Percentiles rank a stretch among this genome's conserved stretches.
phyloP scores from a whole-genome alignment of 208 protist species.

The Trypanosoma boissoni region DNA sequence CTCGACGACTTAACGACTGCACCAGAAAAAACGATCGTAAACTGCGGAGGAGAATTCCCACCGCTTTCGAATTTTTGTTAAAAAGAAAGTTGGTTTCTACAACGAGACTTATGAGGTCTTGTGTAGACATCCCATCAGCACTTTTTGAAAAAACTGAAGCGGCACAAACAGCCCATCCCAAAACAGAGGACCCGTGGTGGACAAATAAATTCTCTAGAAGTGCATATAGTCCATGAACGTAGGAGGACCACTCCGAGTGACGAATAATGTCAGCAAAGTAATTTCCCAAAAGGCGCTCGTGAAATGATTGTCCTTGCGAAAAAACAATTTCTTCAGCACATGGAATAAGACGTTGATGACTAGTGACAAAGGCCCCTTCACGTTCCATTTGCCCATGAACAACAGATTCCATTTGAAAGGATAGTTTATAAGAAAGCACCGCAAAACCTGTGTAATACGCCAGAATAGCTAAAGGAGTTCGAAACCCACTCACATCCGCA shows the following conservation, averaged over 20 bases:
- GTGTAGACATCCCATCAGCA: constrained; percentile 3
- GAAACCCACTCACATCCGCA: constrained; percentile 23
- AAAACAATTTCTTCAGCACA: constrained; percentile 66
- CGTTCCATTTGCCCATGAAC: constrained; percentile 38
- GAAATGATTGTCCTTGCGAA: constrained; percentile 35
- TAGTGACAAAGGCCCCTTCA: constrained; percentile 42
- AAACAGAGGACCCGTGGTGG: constrained; percentile 54
- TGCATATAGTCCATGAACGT: constrained; percentile 46
- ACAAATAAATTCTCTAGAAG: constrained; percentile 49
- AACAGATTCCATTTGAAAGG: constrained; percentile 50
- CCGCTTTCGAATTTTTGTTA: constrained; percentile 38
- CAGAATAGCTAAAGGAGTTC: constrained; percentile 26
- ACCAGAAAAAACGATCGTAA: constrained; percentile 39
- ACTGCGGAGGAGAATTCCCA: constrained; percentile 46
- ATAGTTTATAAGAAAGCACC: constrained; percentile 18
- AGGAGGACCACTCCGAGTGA: constrained; percentile 46
- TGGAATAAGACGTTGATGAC: constrained; percentile 44
- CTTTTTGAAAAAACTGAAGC: constrained; percentile 24
- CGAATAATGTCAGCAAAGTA: constrained; percentile 43
- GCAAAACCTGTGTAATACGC: constrained; percentile 48
- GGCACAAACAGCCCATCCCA: constrained; percentile 43
- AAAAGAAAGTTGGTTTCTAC: constrained; percentile 36
- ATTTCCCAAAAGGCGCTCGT: constrained; percentile 33
- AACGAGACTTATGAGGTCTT: constrained; percentile 25
- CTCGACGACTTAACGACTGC: constrained; percentile 51